Percentiles rank a stretch among this genome's conserved stretches.
These are phyloP conservation scores for Chrysoporthe puriensis DNA, from an alignment of 2,329 filamentous ascomycete species.

Conservation along the genomic window DNA sequence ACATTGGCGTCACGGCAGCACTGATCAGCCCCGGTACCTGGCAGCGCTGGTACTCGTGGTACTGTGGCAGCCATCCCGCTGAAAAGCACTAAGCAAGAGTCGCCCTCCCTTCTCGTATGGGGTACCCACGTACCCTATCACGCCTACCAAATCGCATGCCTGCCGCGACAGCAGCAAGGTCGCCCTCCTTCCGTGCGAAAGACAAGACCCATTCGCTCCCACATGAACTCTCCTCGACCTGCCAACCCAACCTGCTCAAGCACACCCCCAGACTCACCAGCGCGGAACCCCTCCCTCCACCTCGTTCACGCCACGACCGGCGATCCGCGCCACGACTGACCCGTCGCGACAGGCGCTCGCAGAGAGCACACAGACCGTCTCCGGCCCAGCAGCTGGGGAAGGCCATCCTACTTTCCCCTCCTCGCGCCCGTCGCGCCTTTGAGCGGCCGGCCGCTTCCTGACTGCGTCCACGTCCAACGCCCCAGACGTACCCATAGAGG, in stretches of 20 bases:
- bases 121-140: neutral
- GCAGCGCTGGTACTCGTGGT: neutral
- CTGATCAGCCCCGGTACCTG: constrained; percentile 4
- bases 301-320: neutral
- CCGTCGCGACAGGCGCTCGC: neutral
- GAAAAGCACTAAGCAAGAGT: neutral
- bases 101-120: neutral
- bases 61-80: neutral
- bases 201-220: neutral
- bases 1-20: constrained; percentile 9
- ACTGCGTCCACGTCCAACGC: neutral
- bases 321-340: neutral
- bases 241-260: neutral
- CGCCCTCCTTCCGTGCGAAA: neutral
- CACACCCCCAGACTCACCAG: neutral
- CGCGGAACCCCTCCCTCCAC: neutral
- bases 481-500: neutral
- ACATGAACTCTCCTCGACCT: neutral
- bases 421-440: constrained; percentile 8
- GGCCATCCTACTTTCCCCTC: too few relatives aligned
- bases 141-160: neutral
- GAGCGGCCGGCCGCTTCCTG: neutral
- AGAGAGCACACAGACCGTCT: neutral
- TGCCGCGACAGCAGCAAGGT: neutral
- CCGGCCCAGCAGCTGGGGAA: neutral